Percentiles rank a stretch among this genome's conserved stretches.
These are phyloP conservation scores for Leucocoprinus sp. DNA, from an alignment of 768 basidiomycete species.

Conservation along the genomic window DNA sequence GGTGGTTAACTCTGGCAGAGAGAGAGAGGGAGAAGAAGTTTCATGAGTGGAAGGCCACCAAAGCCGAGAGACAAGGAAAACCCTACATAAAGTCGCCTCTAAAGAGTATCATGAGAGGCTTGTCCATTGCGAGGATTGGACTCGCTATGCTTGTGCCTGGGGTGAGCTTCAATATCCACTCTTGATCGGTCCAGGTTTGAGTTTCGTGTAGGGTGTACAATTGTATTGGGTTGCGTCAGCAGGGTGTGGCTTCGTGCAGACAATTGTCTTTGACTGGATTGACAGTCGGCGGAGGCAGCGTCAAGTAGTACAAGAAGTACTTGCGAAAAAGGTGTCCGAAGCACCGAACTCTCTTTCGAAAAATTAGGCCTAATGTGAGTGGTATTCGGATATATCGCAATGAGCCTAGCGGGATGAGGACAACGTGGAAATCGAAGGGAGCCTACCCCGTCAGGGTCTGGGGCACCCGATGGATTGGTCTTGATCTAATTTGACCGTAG, in stretches of 20 bases:
- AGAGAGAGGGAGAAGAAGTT: constrained; percentile 37
- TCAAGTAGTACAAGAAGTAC: constrained; percentile 12
- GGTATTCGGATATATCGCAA: constrained; percentile 13
- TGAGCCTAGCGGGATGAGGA: constrained; percentile 50
- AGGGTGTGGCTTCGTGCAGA: constrained; percentile 62
- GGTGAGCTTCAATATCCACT: constrained; percentile 31
- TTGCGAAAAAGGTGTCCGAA: constrained; percentile 2
- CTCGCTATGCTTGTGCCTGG: constrained; percentile 65
- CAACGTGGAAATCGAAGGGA: constrained; percentile 62
- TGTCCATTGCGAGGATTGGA: constrained; percentile 61
- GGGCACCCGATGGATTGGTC: constrained; percentile 55
- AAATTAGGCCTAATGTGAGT: constrained; percentile 16
- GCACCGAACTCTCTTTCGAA: background rate
- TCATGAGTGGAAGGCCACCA: constrained; percentile 8
- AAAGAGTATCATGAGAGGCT: constrained; percentile 43
- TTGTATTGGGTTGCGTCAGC: constrained; percentile 79
- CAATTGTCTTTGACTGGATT: constrained; percentile 65
- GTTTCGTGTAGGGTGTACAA: constrained; percentile 43
- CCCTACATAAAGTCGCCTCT: constrained; percentile 38
- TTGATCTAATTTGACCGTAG: constrained; percentile 89
- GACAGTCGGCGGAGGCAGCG: constrained; percentile 33
- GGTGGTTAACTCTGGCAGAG: constrained; percentile 59
- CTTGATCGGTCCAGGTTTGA: constrained; percentile 9
- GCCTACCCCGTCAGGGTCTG: constrained; percentile 29
- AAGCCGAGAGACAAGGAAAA: constrained; percentile 36